Percentiles rank a stretch among this genome's conserved stretches.
Evolutionary conservation across 1,139 yeast genomes (phyloP).

Genomic region (Geotrichum europaeum): DNA sequence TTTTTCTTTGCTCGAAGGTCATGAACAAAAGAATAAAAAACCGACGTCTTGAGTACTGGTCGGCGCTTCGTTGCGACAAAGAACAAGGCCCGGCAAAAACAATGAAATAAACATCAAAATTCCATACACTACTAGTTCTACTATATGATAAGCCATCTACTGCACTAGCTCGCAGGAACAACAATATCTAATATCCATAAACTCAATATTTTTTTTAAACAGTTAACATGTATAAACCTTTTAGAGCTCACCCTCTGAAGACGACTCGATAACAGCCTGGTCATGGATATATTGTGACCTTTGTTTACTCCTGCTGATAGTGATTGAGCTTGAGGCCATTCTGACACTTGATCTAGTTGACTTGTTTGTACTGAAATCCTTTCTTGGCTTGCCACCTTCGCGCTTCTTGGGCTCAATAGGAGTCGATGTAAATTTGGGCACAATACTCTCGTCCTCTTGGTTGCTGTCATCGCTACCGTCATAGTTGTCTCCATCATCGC

Average conservation of each 20-base stretch:
- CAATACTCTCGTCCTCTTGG: background rate
- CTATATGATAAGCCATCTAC: background rate
- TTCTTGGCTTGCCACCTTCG: background rate
- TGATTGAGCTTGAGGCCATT: background rate
- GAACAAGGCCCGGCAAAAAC: background rate
- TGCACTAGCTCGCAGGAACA: background rate
- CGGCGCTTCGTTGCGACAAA: background rate
- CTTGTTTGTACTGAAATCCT: background rate
- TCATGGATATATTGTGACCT: background rate
- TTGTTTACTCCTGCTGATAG: background rate
- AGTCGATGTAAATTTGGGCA: background rate
- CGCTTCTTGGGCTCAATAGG: background rate
- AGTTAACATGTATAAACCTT: background rate
- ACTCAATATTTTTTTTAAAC: background rate
- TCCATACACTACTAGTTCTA: background rate
- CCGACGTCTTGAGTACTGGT: background rate
- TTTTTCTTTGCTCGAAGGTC: too few relatives aligned
- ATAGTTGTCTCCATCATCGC: background rate
- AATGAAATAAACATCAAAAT: background rate
- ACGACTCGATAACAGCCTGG: background rate
- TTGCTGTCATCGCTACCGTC: background rate
- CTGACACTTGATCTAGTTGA: background rate
- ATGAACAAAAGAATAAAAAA: background rate
- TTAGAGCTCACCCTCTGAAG: background rate
- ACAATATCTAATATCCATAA: background rate